Percentiles rank a stretch among this genome's conserved stretches.
These are phyloP conservation scores for Orobanche coerulescens DNA, from an alignment of 257 asterid genomes.

Conservation along the genomic window DNA sequence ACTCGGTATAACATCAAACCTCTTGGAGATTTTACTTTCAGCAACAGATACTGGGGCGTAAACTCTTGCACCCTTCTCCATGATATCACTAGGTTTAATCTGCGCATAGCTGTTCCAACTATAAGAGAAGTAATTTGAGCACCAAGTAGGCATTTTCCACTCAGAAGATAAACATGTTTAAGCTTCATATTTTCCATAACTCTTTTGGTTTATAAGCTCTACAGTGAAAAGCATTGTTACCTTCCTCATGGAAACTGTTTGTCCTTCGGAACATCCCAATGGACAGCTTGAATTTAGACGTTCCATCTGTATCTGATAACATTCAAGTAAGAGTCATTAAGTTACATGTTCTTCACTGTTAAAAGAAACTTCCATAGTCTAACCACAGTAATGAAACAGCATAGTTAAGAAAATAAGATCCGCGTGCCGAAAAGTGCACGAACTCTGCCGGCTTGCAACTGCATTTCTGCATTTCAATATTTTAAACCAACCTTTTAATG, in stretches of 20 bases:
- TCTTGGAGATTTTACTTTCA: constrained; percentile 64
- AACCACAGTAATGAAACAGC: neutral
- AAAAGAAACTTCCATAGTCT: neutral
- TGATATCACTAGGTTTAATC: constrained; percentile 62
- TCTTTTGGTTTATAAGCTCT: neutral
- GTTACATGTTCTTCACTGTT: neutral
- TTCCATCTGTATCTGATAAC: constrained; percentile 57
- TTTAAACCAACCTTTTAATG: neutral
- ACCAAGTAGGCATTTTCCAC: constrained; percentile 1
- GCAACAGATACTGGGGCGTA: constrained; percentile 68
- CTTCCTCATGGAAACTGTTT: constrained; percentile 41
- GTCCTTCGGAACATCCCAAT: constrained; percentile 22
- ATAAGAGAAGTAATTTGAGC: neutral
- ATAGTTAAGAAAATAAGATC: neutral
- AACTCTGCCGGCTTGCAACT: neutral
- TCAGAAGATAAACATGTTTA: neutral
- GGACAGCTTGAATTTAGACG: constrained; percentile 25
- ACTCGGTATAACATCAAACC: constrained; percentile 80
- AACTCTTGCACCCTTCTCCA: constrained; percentile 62
- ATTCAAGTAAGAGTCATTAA: neutral
- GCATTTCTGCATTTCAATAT: neutral
- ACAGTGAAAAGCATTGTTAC: constrained; percentile 30
- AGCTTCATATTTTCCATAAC: neutral
- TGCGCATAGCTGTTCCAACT: constrained; percentile 26
- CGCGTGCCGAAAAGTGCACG: neutral